Evolutionary conservation across 228 moss, liverwort and hornwort species (phyloP), one percentile per base, ranked within the genome.

Genomic region (Sphagnum fallax): DNA sequence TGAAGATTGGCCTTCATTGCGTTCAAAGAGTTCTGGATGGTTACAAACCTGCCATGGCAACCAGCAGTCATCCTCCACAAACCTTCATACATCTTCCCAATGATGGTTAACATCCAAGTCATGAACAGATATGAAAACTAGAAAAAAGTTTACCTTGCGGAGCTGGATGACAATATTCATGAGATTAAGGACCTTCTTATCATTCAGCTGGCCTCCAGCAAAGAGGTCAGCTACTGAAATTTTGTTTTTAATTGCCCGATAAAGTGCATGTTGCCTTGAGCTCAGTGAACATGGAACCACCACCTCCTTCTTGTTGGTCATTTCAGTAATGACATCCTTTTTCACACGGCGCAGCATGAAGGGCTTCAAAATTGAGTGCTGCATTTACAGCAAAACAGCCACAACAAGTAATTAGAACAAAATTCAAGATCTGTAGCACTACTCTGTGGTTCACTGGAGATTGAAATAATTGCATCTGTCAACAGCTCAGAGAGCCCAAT

Each of bases 91-190:
- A 50, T 12, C 52, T 32, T 32, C 32, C 32, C 32, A 32, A 32
- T 32, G 32, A 32, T 55, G 55, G 12, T 1, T 8, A 55, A 51
- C 4, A 51, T 16, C 49, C 13, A 58, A 47, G 64, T 4, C 49
- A 68, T 11, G 6, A 18, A 53, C 32, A 51, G 63, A 5, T 6
- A 47, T 7, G 48, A 16, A 48, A 16, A 51, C 5, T 9, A 49
- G 16, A 62, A 8, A 16, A 57, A n/a, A 50, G 47, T 49, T 10
- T 76, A 94, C 91, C 87, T 98, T 98, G 52, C 97, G 93, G 52
- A 98, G 82, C 82, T 98, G 97, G 65, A 98, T 93, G 50, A 98
- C 97, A 75, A 98, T 93, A 71, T 98, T 98, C 97, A 98, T 98
- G 11, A 98, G 87, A 72, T 90, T 98, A 5, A 93, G 82, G 65